Conservation (phyloP, 2,329 filamentous ascomycete species). For the Ceratocystis colombiana region DNA sequence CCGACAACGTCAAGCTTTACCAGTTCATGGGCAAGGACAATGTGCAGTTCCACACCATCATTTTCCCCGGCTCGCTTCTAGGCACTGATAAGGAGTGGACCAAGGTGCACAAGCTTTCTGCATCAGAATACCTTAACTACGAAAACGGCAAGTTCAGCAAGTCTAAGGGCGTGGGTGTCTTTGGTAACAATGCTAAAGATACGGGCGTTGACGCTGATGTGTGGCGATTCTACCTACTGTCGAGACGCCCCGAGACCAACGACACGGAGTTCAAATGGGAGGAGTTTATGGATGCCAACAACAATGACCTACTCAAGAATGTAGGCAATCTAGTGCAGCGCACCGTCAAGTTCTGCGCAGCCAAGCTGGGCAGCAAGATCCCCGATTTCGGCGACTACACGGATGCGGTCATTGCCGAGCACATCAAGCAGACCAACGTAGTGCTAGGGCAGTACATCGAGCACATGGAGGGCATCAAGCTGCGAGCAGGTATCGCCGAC, state of each 20-base stretch:
- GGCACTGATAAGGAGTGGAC: constrained; percentile 82
- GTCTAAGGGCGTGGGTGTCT: constrained; percentile 79
- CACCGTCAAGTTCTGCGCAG: constrained; percentile 64
- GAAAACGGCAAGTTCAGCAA: constrained; percentile 89
- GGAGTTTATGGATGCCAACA: constrained; percentile 73
- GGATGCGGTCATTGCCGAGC: constrained; percentile 45
- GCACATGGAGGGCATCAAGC: constrained; percentile 60
- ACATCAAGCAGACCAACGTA: constrained; percentile 54
- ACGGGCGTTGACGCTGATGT: constrained; percentile 77
- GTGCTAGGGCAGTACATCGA: constrained; percentile 56
- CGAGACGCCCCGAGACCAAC: constrained; percentile 71
- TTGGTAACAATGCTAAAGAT: constrained; percentile 78
- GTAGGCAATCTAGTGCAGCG: constrained; percentile 66
- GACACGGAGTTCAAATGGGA: constrained; percentile 88
- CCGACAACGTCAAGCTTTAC: constrained; percentile 76
- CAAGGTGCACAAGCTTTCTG: constrained; percentile 76
- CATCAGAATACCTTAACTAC: constrained; percentile 79
- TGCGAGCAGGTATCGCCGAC: constrained; percentile 55
- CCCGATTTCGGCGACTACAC: constrained; percentile 49
- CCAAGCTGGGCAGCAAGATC: constrained; percentile 61
- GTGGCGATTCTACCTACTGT: constrained; percentile 88
- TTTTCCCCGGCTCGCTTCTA: constrained; percentile 80
- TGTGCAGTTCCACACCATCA: constrained; percentile 58
- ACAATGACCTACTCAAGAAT: constrained; percentile 74
- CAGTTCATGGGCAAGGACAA: constrained; percentile 83